These are phyloP conservation scores for Corylus avellana DNA, from an alignment of 306 rosid species.

Conservation along the genomic window DNA sequence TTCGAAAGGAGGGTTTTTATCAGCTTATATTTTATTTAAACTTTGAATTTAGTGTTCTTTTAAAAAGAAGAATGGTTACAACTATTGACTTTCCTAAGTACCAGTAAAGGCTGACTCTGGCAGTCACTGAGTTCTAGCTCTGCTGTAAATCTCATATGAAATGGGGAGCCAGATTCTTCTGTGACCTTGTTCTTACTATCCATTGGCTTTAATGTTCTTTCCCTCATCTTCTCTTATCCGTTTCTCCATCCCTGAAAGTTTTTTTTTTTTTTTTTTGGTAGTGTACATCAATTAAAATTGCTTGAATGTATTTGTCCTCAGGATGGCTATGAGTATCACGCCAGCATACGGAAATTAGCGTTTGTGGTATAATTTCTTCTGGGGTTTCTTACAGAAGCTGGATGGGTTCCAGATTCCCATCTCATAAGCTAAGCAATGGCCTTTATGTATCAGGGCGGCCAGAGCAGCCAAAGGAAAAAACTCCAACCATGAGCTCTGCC, in stretches of 20 bases:
- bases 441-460: conserved; percentile 98
- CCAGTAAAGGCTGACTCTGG: background rate
- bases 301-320: conserved; percentile 7
- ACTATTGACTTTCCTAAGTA: background rate
- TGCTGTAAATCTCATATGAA: background rate
- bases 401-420: conserved; percentile 98
- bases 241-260: background rate
- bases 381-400: conserved; percentile 36
- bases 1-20: background rate
- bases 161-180: background rate
- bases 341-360: background rate
- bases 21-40: background rate
- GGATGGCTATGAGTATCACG: conserved; percentile 18
- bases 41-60: background rate
- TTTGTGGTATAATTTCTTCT: conserved; percentile 12
- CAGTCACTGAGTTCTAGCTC: background rate
- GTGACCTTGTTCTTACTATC: background rate
- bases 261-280: background rate
- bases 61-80: background rate
- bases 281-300: conserved; percentile 1
- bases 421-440: conserved; percentile 99
- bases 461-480: conserved; percentile 93
- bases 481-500: conserved; percentile 90
- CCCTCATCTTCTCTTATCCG: background rate
- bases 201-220: background rate